Conservation (phyloP, 805 yeast genomes). For the Candida gorgasii region DNA sequence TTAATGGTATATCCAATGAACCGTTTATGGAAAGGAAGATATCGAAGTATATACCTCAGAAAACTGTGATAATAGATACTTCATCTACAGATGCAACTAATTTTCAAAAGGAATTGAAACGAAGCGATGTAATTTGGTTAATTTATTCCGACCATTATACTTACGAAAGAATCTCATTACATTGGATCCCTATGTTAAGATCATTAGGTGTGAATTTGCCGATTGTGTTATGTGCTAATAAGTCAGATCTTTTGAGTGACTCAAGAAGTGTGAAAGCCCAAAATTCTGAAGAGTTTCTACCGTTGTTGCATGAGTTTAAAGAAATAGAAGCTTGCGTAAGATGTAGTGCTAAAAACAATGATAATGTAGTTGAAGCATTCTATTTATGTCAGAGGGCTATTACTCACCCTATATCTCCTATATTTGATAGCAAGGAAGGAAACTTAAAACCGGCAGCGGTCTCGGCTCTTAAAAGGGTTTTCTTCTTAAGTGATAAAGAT, state of each 20-base stretch:
- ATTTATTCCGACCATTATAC: constrained; percentile 93
- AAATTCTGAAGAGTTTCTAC: constrained; percentile 77
- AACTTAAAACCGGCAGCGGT: constrained; percentile 74
- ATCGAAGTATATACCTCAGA: constrained; percentile 37
- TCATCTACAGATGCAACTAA: constrained; percentile 59
- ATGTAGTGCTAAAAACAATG: constrained; percentile 80
- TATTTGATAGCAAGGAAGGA: constrained; percentile 90
- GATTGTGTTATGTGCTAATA: constrained; percentile 86
- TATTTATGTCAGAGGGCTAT: constrained; percentile 93
- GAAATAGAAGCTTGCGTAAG: constrained; percentile 92
- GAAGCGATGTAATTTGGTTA: constrained; percentile 92
- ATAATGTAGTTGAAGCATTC: constrained; percentile 87
- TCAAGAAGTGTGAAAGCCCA: constrained; percentile 43
- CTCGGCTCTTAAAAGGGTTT: constrained; percentile 76
- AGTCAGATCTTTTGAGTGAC: constrained; percentile 53
- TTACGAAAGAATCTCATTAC: constrained; percentile 84
- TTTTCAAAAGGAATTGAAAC: constrained; percentile 72
- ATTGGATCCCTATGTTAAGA: constrained; percentile 93
- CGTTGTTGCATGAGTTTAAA: constrained; percentile 84
- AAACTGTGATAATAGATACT: constrained; percentile 81
- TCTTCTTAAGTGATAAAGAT: constrained; percentile 82
- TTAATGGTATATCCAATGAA: constrained; percentile 10
- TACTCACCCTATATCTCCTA: constrained; percentile 88
- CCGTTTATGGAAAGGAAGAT: constrained; percentile 18
- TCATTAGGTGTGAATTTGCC: constrained; percentile 94